Percentiles rank a stretch among this genome's conserved stretches.
phyloP scores from a whole-genome alignment of 768 basidiomycete species.

The Punctularia strigosozonata region DNA sequence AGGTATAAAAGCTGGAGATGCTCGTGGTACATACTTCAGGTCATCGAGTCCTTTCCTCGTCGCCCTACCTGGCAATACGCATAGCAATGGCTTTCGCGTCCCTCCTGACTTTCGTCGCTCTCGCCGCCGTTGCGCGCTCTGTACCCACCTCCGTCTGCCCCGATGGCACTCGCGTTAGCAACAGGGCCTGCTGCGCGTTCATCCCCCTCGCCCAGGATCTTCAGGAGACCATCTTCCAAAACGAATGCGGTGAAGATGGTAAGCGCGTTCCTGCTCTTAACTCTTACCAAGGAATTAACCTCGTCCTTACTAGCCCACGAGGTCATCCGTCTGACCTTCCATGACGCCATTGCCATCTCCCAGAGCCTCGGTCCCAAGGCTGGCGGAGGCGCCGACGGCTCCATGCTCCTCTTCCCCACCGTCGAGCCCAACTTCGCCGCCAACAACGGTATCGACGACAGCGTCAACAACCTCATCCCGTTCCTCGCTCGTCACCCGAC shows the following conservation, averaged over 20 bases:
- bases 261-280: too few species aligned
- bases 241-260: constrained; percentile 23
- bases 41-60: too few species aligned
- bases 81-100: constrained; percentile 4
- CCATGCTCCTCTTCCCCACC: constrained; percentile 11
- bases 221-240: constrained; percentile 23
- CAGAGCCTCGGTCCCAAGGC: constrained; percentile 5
- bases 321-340: constrained; percentile 18
- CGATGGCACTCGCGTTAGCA: neutral
- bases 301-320: constrained; percentile 22
- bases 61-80: too few species aligned
- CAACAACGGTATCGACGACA: constrained; percentile 14
- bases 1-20: too few species aligned
- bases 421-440: constrained; percentile 13
- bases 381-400: constrained; percentile 13
- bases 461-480: constrained; percentile 9
- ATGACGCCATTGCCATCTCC: constrained; percentile 14
- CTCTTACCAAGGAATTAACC: too few species aligned
- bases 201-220: constrained; percentile 15
- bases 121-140: constrained; percentile 2
- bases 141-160: neutral
- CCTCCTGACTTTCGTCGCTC: constrained; percentile 1
- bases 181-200: neutral
- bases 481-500: constrained; percentile 9
- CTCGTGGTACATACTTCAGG: too few species aligned